Evolutionary conservation across 306 rosid species (phyloP).

Genomic region (Aeschynomene evenia): DNA sequence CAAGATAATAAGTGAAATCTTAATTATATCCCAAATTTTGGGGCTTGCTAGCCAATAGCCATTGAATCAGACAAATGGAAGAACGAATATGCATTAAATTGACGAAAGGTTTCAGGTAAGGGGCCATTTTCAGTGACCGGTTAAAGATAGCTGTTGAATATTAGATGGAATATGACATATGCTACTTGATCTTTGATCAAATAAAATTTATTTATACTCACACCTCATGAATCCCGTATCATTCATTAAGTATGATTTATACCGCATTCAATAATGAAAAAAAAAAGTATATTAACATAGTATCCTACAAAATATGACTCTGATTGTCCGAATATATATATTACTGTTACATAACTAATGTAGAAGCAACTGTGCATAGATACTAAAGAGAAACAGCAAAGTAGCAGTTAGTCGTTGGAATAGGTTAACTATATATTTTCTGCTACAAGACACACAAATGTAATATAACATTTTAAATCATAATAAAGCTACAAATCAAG

Average conservation of each 20-base stretch:
- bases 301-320: no score
- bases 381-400: constrained; percentile 6
- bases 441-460: not conserved
- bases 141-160: constrained; percentile 1
- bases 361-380: not conserved
- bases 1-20: not conserved
- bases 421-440: not conserved
- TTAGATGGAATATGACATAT: not conserved
- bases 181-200: constrained; percentile 4
- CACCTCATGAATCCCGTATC: no score
- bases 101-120: not conserved
- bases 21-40: not conserved
- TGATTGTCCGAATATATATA: not conserved
- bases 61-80: not conserved
- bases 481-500: constrained; percentile 6
- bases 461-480: not conserved
- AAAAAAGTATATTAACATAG: no score
- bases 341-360: constrained; percentile 1
- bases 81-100: not conserved
- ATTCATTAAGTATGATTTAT: no score
- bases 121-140: constrained; percentile 3
- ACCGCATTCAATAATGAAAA: no score
- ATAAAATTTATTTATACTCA: no score
- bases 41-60: not conserved
- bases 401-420: constrained; percentile 33